A percentile compares a stretch with the other conserved stretches of the same genome.
Evolutionary conservation across 2,329 filamentous ascomycete genomes (phyloP).

Genomic region (Apiospora koreana): DNA sequence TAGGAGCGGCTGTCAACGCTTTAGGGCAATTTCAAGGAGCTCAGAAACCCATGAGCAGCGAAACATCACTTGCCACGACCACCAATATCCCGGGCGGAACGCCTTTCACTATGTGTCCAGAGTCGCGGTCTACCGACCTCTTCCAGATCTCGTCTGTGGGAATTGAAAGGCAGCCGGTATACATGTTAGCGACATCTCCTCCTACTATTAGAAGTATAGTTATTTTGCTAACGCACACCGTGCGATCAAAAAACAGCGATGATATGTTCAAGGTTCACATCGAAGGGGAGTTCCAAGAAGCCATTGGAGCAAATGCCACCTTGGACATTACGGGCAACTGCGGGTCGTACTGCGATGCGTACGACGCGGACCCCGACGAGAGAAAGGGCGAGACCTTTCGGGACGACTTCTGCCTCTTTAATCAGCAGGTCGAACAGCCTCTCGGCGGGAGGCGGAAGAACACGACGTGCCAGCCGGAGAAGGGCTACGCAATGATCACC

Average conservation of each 20-base stretch:
- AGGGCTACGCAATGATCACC: background rate
- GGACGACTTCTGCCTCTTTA: background rate
- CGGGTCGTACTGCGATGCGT: conserved; percentile 19
- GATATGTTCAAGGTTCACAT: conserved; percentile 16
- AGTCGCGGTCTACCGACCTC: conserved; percentile 17
- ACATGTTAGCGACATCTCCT: conserved; percentile 13
- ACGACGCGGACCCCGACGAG: conserved; percentile 16
- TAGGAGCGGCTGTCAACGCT: background rate
- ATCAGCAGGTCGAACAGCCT: background rate
- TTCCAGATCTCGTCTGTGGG: conserved; percentile 15
- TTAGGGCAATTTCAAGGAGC: background rate
- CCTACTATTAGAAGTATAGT: background rate
- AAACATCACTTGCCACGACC: background rate
- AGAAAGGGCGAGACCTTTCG: background rate
- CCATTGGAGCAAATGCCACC: conserved; percentile 18
- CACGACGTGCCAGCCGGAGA: background rate
- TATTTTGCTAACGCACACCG: background rate
- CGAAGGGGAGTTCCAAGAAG: conserved; percentile 17
- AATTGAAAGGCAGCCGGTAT: conserved; percentile 16
- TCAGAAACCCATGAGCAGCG: background rate
- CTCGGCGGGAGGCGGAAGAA: background rate
- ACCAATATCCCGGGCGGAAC: conserved; percentile 14
- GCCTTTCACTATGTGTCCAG: conserved; percentile 16
- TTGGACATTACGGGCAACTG: conserved; percentile 15
- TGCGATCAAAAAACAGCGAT: conserved; percentile 14